Percentiles rank a stretch among this genome's conserved stretches.
Conservation (phyloP, 1,139 yeast genomes). For the Scheffersomyces cryptocercus region DNA sequence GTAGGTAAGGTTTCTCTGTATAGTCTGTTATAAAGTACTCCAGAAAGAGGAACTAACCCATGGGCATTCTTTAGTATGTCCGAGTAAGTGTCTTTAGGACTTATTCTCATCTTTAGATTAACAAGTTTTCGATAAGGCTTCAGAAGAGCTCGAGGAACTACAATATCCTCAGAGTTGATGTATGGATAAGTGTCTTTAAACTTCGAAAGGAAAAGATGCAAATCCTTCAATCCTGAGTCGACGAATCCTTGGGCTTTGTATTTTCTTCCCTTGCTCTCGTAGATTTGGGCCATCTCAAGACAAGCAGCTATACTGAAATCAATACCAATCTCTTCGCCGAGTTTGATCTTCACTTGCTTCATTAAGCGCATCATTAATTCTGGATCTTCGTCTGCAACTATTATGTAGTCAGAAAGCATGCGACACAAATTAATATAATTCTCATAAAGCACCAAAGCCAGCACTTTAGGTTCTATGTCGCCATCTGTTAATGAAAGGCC, state of each 20-base stretch:
- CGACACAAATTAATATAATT: constrained; percentile 22
- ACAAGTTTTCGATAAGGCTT: constrained; percentile 19
- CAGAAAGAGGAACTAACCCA: constrained; percentile 16
- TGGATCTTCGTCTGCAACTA: constrained; percentile 20
- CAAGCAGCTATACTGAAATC: constrained; percentile 28
- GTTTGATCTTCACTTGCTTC: constrained; percentile 23
- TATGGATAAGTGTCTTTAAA: constrained; percentile 21
- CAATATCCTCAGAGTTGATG: constrained; percentile 7
- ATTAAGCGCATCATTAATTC: constrained; percentile 31
- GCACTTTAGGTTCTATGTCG: constrained; percentile 10
- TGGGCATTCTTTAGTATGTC: neutral
- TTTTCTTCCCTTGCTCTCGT: constrained; percentile 22
- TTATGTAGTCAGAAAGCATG: constrained; percentile 26
- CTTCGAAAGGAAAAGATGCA: constrained; percentile 14
- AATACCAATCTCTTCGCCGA: constrained; percentile 24
- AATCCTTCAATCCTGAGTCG: constrained; percentile 26
- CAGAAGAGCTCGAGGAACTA: constrained; percentile 22
- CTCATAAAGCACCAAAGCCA: constrained; percentile 11
- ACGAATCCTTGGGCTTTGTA: constrained; percentile 24
- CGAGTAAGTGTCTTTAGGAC: constrained; percentile 10
- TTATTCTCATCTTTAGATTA: constrained; percentile 17
- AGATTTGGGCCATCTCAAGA: constrained; percentile 30
- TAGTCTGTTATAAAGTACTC: constrained; percentile 19
- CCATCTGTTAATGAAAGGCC: constrained; percentile 21
- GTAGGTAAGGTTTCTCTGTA: constrained; percentile 15